phyloP scores from a whole-genome alignment of 371 early-diverging fungal species.

The Funneliformis caledonium region DNA sequence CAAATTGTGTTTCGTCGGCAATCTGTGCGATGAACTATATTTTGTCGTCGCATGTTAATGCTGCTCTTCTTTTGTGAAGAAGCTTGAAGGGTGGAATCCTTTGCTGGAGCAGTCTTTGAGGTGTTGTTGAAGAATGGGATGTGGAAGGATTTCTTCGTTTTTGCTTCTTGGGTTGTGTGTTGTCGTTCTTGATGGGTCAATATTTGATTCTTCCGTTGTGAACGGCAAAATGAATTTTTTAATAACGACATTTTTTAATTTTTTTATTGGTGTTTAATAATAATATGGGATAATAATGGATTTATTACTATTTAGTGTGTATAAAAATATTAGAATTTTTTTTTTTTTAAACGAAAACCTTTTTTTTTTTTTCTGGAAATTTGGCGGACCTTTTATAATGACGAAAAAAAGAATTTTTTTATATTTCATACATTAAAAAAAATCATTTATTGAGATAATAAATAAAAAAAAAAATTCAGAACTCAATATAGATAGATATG shows the following conservation, averaged over 20 bases:
- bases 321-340: too few relatives aligned
- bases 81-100: constrained; percentile 10
- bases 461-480: too few relatives aligned
- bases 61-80: background rate
- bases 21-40: constrained; percentile 32
- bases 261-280: too few relatives aligned
- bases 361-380: too few relatives aligned
- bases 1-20: constrained; percentile 35
- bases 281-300: too few relatives aligned
- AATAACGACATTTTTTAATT: constrained; percentile 1
- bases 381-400: too few relatives aligned
- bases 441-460: too few relatives aligned
- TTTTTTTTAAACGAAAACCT: too few relatives aligned
- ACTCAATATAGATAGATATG: too few relatives aligned
- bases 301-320: too few relatives aligned
- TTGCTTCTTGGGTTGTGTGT: background rate
- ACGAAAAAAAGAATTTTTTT: too few relatives aligned
- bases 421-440: too few relatives aligned
- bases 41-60: background rate
- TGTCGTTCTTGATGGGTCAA: background rate
- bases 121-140: constrained; percentile 20
- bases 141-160: constrained; percentile 34
- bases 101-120: constrained; percentile 38
- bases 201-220: constrained; percentile 12
- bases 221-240: background rate